Conservation (phyloP, 352 stramenopile genomes). For the Phytopythium aichiense region DNA sequence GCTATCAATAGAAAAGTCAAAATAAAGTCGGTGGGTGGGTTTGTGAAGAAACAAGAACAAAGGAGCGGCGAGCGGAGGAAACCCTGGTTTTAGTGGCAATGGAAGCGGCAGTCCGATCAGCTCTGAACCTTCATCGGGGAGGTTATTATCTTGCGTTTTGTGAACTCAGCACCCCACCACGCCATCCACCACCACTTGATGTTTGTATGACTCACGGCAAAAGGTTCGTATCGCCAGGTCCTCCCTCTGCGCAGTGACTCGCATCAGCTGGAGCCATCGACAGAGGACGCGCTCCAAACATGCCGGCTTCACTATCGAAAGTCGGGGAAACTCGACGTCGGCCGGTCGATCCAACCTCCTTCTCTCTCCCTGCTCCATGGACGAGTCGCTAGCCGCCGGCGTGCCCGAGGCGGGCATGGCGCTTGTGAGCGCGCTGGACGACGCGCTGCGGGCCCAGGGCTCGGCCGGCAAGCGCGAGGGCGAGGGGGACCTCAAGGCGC, state of each 20-base stretch:
- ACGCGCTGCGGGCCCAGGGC: slow-evolving; percentile 6
- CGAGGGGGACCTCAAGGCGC: not conserved
- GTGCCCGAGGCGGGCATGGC: slow-evolving; percentile 28
- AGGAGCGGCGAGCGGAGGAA: not conserved
- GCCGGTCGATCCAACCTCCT: not conserved
- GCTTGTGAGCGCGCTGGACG: slow-evolving; percentile 34
- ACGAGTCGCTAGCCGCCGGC: slow-evolving; percentile 4
- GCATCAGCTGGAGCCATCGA: slow-evolving; percentile 6
- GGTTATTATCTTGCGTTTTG: not conserved
- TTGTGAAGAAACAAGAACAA: slow-evolving; percentile 3
- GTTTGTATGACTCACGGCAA: not conserved
- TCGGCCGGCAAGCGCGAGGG: slow-evolving; percentile 8
- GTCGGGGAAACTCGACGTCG: not conserved
- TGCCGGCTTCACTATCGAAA: slow-evolving; percentile 6
- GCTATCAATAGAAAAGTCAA: slow-evolving; percentile 1
- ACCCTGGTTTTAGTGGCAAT: slow-evolving; percentile 4
- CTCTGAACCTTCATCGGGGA: not conserved
- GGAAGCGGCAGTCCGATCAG: not conserved
- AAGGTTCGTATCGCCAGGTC: slow-evolving; percentile 6
- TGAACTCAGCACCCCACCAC: not conserved
- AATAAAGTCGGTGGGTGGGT: not conserved
- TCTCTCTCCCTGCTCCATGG: not conserved
- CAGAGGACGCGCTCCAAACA: not conserved
- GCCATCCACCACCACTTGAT: not conserved
- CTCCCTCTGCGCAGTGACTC: slow-evolving; percentile 1